phyloP scores from a whole-genome alignment of 2,329 filamentous ascomycete genomes.

The Alternaria conjuncta region DNA sequence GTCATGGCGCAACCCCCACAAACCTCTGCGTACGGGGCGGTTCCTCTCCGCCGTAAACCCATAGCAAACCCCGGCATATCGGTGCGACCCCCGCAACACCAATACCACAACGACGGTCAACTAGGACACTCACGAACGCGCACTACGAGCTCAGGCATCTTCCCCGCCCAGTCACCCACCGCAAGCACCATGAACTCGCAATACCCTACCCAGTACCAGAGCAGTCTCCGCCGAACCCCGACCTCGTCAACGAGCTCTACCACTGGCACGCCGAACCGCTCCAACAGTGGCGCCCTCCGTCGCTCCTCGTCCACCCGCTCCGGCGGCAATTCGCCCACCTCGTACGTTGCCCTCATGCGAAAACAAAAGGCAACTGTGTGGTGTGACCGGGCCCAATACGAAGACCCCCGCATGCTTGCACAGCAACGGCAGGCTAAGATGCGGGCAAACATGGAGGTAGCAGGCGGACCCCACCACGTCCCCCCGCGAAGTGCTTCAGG shows the following conservation, averaged over 20 bases:
- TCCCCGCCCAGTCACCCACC: constrained; percentile 34
- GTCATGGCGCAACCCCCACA: constrained; percentile 35
- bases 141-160: constrained; percentile 48
- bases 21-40: constrained; percentile 33
- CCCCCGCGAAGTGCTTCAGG: constrained; percentile 48
- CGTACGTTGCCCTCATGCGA: constrained; percentile 94
- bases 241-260: constrained; percentile 74
- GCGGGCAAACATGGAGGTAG: constrained; percentile 82
- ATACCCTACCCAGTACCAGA: constrained; percentile 44
- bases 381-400: constrained; percentile 92
- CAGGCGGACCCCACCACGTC: constrained; percentile 61
- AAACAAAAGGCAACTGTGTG: constrained; percentile 98
- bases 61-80: constrained; percentile 41
- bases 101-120: constrained; percentile 28
- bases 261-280: constrained; percentile 55
- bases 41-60: constrained; percentile 45
- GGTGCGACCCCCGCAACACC: constrained; percentile 37
- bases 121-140: constrained; percentile 45
- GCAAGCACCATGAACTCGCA: constrained; percentile 42
- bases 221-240: constrained; percentile 61
- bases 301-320: constrained; percentile 85
- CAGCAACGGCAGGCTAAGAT: constrained; percentile 88
- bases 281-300: constrained; percentile 63
- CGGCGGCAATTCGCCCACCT: constrained; percentile 65
- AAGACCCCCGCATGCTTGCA: constrained; percentile 83